Conservation (phyloP, 2,329 filamentous ascomycete genomes). For the Pyrenophora teres region DNA sequence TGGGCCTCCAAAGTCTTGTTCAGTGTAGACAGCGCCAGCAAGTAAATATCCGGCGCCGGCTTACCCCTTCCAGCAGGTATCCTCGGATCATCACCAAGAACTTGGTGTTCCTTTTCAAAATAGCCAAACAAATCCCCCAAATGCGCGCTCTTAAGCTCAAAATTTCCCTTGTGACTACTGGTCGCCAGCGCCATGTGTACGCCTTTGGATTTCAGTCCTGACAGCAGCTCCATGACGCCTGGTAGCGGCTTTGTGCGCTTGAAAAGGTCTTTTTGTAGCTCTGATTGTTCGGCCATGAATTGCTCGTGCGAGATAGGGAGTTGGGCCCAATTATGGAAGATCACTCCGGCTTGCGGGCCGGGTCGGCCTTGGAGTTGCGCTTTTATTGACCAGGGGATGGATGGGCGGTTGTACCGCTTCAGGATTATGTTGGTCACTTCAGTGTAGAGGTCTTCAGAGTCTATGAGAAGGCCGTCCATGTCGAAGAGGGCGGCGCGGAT, state of each 20-base stretch:
- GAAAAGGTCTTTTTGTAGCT: slow-evolving; percentile 74
- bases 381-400: slow-evolving; percentile 92
- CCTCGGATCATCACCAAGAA: slow-evolving; percentile 83
- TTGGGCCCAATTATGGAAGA: slow-evolving; percentile 81
- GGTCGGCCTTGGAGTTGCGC: slow-evolving; percentile 77
- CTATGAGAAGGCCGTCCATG: slow-evolving; percentile 95
- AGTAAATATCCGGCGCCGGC: slow-evolving; percentile 91
- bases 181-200: slow-evolving; percentile 88
- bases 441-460: slow-evolving; percentile 91
- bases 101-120: slow-evolving; percentile 68
- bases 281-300: slow-evolving; percentile 64
- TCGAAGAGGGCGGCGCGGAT: slow-evolving; percentile 94
- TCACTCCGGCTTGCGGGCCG: slow-evolving; percentile 60
- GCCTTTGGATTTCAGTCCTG: slow-evolving; percentile 60
- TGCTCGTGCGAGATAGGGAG: slow-evolving; percentile 76
- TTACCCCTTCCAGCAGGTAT: slow-evolving; percentile 84
- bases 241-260: slow-evolving; percentile 75
- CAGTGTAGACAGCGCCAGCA: slow-evolving; percentile 81
- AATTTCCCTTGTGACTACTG: slow-evolving; percentile 73
- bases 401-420: slow-evolving; percentile 69
- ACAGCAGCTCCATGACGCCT: slow-evolving; percentile 73
- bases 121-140: slow-evolving; percentile 64
- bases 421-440: slow-evolving; percentile 82
- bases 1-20: slow-evolving; percentile 71
- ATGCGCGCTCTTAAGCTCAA: slow-evolving; percentile 72